Evolutionary conservation across 2,329 filamentous ascomycete genomes (phyloP).

Genomic region (Phyllosticta citrichinensis): DNA sequence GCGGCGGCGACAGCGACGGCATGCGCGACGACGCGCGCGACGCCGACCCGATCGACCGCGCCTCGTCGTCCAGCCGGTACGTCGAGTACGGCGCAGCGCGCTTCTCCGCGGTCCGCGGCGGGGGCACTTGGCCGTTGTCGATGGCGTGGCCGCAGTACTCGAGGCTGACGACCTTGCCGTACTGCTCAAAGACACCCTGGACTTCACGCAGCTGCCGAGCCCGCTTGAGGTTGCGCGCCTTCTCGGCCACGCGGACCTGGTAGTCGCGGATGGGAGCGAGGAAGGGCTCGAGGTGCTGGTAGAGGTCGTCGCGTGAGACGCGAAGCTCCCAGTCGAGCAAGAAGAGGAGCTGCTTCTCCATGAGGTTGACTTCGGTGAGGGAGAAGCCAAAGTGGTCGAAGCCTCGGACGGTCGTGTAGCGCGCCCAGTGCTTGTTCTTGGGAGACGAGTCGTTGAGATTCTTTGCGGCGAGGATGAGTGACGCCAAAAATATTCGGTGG

Average conservation of each 20-base stretch:
- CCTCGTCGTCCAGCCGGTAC: slow-evolving; percentile 22
- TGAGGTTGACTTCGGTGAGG: slow-evolving; percentile 91
- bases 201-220: slow-evolving; percentile 13
- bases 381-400: slow-evolving; percentile 80
- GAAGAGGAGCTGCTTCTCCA: slow-evolving; percentile 97
- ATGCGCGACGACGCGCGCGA: slow-evolving; percentile 34
- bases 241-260: slow-evolving; percentile 45
- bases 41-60: slow-evolving; percentile 20
- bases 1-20: slow-evolving; percentile 40
- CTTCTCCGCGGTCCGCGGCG: slow-evolving; percentile 23
- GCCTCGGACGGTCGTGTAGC: slow-evolving; percentile 70
- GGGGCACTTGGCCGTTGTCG: slow-evolving; percentile 28
- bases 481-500: slow-evolving; percentile 91
- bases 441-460: slow-evolving; percentile 97
- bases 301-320: slow-evolving; percentile 76
- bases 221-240: slow-evolving; percentile 37
- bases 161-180: slow-evolving; percentile 1
- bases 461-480: slow-evolving; percentile 81
- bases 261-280: slow-evolving; percentile 68
- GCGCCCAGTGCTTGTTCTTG: slow-evolving; percentile 99
- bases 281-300: slow-evolving; percentile 79
- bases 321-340: slow-evolving; percentile 90
- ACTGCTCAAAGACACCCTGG: slow-evolving; percentile 2
- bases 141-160: slow-evolving; percentile 28
- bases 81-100: slow-evolving; percentile 21